A percentile compares a stretch with the other conserved stretches of the same genome.
Conservation (phyloP, 768 basidiomycete species). For the Mycena leptocephala region DNA sequence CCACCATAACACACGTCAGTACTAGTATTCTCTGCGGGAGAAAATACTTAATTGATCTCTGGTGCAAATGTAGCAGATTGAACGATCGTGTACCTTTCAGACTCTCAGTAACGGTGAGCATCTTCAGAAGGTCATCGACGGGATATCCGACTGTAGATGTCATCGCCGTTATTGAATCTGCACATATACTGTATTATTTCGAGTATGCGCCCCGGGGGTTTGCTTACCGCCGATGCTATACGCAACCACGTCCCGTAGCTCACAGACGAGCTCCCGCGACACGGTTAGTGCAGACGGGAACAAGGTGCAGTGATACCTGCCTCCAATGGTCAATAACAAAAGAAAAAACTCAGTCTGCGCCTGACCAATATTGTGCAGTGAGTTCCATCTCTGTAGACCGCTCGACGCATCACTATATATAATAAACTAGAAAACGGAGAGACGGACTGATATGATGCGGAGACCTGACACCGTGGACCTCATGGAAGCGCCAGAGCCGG, state of each 20-base stretch:
- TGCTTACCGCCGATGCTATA: slow-evolving; percentile 20
- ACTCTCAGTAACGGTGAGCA: slow-evolving; percentile 11
- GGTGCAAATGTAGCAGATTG: too few species aligned
- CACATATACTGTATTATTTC: background rate
- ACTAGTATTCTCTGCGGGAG: background rate
- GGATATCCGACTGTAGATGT: background rate
- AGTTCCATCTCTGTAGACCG: background rate
- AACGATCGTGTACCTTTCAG: slow-evolving; percentile 1
- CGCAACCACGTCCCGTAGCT: slow-evolving; percentile 6
- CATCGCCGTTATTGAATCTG: slow-evolving; percentile 18
- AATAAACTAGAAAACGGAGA: too few species aligned
- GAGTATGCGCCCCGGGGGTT: background rate
- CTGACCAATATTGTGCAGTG: too few species aligned
- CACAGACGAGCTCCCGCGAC: background rate
- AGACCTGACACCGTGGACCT: too few species aligned
- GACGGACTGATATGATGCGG: too few species aligned
- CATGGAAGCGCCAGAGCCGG: too few species aligned
- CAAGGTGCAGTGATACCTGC: slow-evolving; percentile 27
- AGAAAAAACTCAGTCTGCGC: too few species aligned
- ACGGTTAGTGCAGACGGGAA: slow-evolving; percentile 12
- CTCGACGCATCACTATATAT: background rate
- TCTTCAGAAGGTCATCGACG: background rate
- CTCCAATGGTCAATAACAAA: too few species aligned
- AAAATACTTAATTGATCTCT: too few species aligned
- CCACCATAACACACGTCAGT: background rate